Conservation (phyloP, 345 rosid genomes). For the Balakata baccata region DNA sequence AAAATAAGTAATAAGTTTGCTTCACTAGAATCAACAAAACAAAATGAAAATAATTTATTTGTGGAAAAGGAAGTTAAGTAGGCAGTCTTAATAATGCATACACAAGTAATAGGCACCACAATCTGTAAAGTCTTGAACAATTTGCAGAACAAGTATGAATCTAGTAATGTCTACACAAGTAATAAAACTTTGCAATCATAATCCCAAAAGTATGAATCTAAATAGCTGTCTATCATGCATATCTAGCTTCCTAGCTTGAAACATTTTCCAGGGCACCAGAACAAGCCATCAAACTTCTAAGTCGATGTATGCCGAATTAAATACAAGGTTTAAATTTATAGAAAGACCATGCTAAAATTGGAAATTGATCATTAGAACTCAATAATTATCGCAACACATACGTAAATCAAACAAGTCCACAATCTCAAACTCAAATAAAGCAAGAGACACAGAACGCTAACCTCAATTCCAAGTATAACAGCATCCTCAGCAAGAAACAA, state of each 20-base stretch:
- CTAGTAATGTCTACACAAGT: too few relatives aligned
- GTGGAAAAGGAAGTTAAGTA: neutral
- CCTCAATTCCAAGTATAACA: constrained; percentile 84
- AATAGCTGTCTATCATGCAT: neutral
- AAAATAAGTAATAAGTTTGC: neutral
- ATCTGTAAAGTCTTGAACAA: neutral
- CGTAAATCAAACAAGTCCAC: neutral
- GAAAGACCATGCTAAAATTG: too few relatives aligned
- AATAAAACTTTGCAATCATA: neutral
- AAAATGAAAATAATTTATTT: neutral
- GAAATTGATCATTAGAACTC: neutral
- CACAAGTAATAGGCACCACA: neutral
- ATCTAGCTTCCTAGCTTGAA: neutral
- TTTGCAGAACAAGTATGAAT: too few relatives aligned
- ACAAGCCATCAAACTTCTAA: neutral
- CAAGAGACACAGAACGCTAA: constrained; percentile 18
- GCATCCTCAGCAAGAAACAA: constrained; percentile 81
- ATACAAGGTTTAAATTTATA: neutral
- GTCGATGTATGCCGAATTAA: neutral
- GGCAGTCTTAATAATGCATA: neutral
- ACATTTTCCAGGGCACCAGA: neutral
- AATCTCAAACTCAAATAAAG: neutral
- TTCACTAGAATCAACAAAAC: neutral
- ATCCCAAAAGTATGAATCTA: too few relatives aligned
- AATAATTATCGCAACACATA: neutral